Base-by-base conservation (phyloP, 1,284 basidiomycete genomes). In the Fomes fomentarius region DNA sequence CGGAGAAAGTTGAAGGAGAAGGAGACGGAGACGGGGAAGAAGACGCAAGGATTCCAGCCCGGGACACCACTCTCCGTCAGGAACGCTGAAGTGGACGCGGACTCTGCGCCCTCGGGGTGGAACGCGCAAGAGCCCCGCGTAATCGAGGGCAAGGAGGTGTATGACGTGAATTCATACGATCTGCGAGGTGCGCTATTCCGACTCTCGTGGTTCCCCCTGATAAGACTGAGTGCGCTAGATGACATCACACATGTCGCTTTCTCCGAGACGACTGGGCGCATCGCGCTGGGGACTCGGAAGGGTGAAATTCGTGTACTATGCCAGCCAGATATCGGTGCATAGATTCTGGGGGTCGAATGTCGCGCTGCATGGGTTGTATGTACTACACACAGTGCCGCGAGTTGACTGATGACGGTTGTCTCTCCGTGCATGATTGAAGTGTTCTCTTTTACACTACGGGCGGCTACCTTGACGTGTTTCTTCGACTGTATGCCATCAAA, bases 241-340 rank as follows among this genome's bases (percentile, higher is more conserved):
- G 78, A 80, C 62, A 66, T 80, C 15, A 76, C 71, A 5, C 74
- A 75, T 54, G 78, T 79, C 55, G 75, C 77, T 1, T 71, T 82
- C 50, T 75, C 74, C 2, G 81, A 83, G 60, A 63, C 74, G 15
- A 77, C 72, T 45, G 79, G 80, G 4, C 67, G 56, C 19, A 76
- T 82, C 40, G 68, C 72, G 1, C 57, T 81, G 28, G 80, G 76
- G 0, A 79, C 78, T 57, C 67, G 81, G 31, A 68, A 71, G 11
- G 79, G 80, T 5, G 68, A 76, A 30, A 54, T 71, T 28, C 56
- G 57, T 40, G 54, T 71, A 22, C 57, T 70, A 55, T 52, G 56
- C 53, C 56, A n/a, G n/a, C n/a, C n/a, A n/a, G n/a, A n/a, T n/a
- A n/a, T n/a, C n/a, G n/a, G n/a, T n/a, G n/a, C n/a, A n/a, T n/a